These are phyloP conservation scores for Trichothecium sympodiale DNA, from an alignment of 2,329 filamentous ascomycete species.

Conservation along the genomic window DNA sequence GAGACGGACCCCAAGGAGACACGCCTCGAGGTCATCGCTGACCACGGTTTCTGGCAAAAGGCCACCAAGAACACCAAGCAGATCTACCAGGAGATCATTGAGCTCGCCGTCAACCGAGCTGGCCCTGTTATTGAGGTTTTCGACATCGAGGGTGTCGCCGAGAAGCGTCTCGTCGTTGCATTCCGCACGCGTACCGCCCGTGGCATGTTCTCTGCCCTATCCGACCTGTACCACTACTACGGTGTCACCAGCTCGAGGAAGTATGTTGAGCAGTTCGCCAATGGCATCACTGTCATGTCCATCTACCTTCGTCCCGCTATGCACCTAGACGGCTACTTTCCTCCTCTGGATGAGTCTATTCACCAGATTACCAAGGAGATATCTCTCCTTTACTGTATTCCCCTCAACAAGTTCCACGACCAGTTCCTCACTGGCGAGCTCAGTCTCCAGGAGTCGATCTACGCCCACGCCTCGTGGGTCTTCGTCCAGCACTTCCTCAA, in stretches of 20 bases:
- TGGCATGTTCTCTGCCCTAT: constrained; percentile 89
- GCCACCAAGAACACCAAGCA: constrained; percentile 91
- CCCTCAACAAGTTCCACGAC: constrained; percentile 89
- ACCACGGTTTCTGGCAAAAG: constrained; percentile 90
- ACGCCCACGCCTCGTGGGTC: constrained; percentile 94
- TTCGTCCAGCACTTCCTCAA: constrained; percentile 98
- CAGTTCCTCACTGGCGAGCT: constrained; percentile 79
- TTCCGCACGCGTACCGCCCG: constrained; percentile 89
- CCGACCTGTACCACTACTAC: constrained; percentile 97
- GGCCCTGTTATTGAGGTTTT: constrained; percentile 97
- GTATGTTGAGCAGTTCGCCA: constrained; percentile 98
- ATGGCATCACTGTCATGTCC: constrained; percentile 94
- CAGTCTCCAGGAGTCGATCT: constrained; percentile 92
- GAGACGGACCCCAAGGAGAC: constrained; percentile 71
- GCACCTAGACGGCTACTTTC: constrained; percentile 45
- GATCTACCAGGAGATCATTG: constrained; percentile 90
- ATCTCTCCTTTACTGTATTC: constrained; percentile 92
- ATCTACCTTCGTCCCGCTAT: constrained; percentile 74
- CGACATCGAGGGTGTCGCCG: constrained; percentile 79
- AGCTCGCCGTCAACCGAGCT: constrained; percentile 69
- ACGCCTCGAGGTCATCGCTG: constrained; percentile 80
- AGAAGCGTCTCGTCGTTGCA: constrained; percentile 89
- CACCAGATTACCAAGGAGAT: constrained; percentile 99
- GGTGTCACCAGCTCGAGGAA: constrained; percentile 92
- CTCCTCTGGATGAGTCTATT: constrained; percentile 86